These are phyloP conservation scores for Diaporthe vaccinii DNA, from an alignment of 2,329 filamentous ascomycete genomes.

Conservation along the genomic window DNA sequence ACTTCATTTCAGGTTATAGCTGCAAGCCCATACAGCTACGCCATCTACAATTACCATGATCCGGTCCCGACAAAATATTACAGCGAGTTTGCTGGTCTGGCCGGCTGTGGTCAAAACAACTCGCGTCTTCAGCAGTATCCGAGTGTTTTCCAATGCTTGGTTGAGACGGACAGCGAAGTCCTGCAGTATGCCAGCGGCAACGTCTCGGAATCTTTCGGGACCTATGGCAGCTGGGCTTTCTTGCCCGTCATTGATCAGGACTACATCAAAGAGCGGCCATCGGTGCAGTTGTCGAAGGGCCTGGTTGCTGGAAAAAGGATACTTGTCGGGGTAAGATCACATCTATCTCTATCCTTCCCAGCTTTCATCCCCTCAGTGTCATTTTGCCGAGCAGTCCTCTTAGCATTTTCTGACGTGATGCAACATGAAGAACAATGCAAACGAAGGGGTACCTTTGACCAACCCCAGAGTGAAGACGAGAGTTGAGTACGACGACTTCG, in stretches of 20 bases:
- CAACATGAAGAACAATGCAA: constrained; percentile 48
- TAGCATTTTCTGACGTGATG: background rate
- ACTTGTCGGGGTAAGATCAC: constrained; percentile 37
- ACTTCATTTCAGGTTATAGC: constrained; percentile 42
- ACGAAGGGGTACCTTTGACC: constrained; percentile 50
- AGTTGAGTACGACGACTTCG: constrained; percentile 45
- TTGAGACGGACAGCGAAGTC: constrained; percentile 44
- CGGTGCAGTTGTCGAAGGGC: constrained; percentile 23
- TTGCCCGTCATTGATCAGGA: constrained; percentile 48
- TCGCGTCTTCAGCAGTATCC: constrained; percentile 35
- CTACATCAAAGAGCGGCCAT: constrained; percentile 45
- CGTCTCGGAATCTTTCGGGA: constrained; percentile 47
- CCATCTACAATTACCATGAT: constrained; percentile 45
- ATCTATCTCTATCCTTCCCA: background rate
- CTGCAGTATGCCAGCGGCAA: constrained; percentile 48
- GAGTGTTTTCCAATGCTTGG: constrained; percentile 46
- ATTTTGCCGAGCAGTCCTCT: background rate
- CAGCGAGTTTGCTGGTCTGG: constrained; percentile 46
- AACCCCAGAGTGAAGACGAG: constrained; percentile 47
- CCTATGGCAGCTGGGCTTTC: constrained; percentile 48
- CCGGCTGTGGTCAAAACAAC: constrained; percentile 43
- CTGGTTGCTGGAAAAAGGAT: constrained; percentile 38
- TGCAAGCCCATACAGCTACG: constrained; percentile 47
- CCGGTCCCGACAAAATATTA: constrained; percentile 43
- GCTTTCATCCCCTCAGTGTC: no score